Evolutionary conservation across 1,284 basidiomycete species (phyloP), one percentile per base, ranked within the genome.

Genomic region (Malassezia arunalokei): DNA sequence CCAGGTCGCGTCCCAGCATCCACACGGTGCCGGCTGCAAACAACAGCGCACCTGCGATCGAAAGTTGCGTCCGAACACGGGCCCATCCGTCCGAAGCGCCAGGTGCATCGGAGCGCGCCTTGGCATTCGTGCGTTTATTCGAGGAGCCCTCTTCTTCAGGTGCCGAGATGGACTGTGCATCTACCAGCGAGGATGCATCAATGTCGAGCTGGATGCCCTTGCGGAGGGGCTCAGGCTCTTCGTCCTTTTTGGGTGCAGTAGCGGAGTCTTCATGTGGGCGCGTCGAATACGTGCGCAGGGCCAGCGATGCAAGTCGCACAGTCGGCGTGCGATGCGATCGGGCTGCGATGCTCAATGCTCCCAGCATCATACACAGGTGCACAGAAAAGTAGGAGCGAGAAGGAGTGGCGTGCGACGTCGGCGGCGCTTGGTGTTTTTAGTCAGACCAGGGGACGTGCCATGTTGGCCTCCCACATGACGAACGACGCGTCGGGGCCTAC

Each of bases 1-100:
- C 51, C 14, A 58, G 32, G 30, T 54, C 51, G 30, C 48, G 56
- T n/a, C 56, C 56, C 28, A 54, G 43, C 40, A 44, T 50, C 51
- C 52, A 58, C 12, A 50, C 52, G 8, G 32, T 37, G 41, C 54
- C 54, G 8, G 27, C 56, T 17, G 14, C 31, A 11, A 47, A 12
- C 15, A 57, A 20, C 11, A 29, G 27, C 1, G 39, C 7, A 17
- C 47, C 45, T 12, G 49, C 32, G 3, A 43, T 33, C 43, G 49
- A 38, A 20, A 35, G n/a, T n/a, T 45, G 52, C 43, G 43, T 20
- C 40, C 44, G 29, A n/a, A 49, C 20, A 17, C 27, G 17, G 31
- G 42, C 41, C 27, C 31, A 38, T 28, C 35, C 29, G 24, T 38
- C 41, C 3, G 52, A 54, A 4, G 32, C 24, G 35, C 37, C 30